Conservation (phyloP, 164 flowering plant species). For the Chloranthus sessilifolius region DNA sequence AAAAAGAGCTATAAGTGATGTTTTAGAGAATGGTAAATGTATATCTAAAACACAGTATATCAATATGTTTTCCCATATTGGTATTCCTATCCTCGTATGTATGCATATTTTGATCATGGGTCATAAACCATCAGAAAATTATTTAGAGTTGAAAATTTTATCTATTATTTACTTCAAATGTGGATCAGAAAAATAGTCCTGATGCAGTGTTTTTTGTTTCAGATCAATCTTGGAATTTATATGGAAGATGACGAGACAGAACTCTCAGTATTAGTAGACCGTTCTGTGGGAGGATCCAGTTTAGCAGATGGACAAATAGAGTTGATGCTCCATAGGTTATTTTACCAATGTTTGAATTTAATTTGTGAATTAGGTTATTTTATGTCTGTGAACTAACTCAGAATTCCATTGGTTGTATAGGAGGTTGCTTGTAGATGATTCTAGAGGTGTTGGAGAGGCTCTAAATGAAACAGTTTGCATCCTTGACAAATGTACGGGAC, state of each 20-base stretch:
- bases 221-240: constrained; percentile 93
- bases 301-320: constrained; percentile 83
- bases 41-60: too few relatives aligned
- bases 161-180: too few relatives aligned
- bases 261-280: constrained; percentile 86
- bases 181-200: too few relatives aligned
- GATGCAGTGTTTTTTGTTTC: constrained; percentile 14
- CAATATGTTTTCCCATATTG: too few relatives aligned
- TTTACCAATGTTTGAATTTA: background rate
- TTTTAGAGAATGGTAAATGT: too few relatives aligned
- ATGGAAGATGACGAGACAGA: constrained; percentile 53
- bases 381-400: background rate
- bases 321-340: constrained; percentile 90
- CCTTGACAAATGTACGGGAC: constrained; percentile 56
- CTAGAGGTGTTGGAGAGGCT: constrained; percentile 89
- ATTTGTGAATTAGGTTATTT: background rate
- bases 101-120: too few relatives aligned
- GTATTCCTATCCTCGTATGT: too few relatives aligned
- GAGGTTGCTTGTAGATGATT: constrained; percentile 86
- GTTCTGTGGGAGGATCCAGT: constrained; percentile 91
- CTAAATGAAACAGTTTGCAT: constrained; percentile 76
- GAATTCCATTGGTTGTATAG: constrained; percentile 23
- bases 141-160: too few relatives aligned
- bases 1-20: too few relatives aligned
- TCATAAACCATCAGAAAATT: too few relatives aligned